Conservation (phyloP, 2,329 filamentous ascomycete genomes). For the Fusarium musae region DNA sequence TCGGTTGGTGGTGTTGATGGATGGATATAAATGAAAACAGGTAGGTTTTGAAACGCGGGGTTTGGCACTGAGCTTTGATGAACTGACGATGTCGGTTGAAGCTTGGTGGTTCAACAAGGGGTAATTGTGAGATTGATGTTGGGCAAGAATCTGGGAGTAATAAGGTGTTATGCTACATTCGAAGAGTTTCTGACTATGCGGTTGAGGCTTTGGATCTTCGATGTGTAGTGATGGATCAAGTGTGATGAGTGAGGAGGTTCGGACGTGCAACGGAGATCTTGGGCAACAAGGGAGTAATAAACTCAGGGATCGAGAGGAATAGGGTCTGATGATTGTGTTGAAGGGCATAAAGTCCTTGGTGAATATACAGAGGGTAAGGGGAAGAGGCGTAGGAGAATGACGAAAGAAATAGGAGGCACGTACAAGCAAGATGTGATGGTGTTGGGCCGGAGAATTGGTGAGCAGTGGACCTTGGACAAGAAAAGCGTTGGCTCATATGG, state of each 20-base stretch:
- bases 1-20: not conserved
- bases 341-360: not conserved
- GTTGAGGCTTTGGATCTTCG: not conserved
- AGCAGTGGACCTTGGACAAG: slow-evolving; percentile 14
- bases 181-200: not conserved
- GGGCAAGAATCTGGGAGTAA: not conserved
- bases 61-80: slow-evolving; percentile 13
- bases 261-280: not conserved
- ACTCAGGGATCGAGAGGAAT: slow-evolving; percentile 3
- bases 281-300: slow-evolving; percentile 5
- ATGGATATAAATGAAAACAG: not conserved
- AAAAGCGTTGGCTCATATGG: slow-evolving; percentile 24
- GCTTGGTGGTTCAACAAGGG: not conserved
- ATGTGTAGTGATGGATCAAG: slow-evolving; percentile 3
- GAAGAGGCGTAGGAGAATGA: slow-evolving; percentile 5
- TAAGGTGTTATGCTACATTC: not conserved
- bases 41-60: slow-evolving; percentile 37
- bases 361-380: not conserved
- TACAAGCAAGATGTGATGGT: slow-evolving; percentile 31
- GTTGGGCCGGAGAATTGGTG: slow-evolving; percentile 7
- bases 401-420: slow-evolving; percentile 24
- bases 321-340: slow-evolving; percentile 14
- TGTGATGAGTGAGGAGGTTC: slow-evolving; percentile 2
- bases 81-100: slow-evolving; percentile 9
- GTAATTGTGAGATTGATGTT: not conserved